Base-by-base conservation (phyloP, 2,329 filamentous ascomycete genomes). In the Plectosphaerella plurivora region DNA sequence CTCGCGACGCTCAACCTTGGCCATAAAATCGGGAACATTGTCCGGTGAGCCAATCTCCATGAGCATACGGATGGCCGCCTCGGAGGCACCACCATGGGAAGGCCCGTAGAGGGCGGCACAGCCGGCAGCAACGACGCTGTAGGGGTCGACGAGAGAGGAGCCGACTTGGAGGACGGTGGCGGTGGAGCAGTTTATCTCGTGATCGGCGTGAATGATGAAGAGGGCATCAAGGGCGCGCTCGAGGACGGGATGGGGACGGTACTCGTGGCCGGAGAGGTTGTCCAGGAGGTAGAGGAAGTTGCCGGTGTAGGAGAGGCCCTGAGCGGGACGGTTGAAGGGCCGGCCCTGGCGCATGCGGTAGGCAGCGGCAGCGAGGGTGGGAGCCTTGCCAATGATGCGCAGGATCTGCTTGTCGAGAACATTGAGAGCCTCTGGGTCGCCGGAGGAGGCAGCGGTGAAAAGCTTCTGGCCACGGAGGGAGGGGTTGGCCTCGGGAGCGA, bases 41-140 rank as follows among this genome's bases (percentile, higher is more conserved):
- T 77, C 74, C 3, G 73, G 71, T 1, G 65, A 71, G 15, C 77
- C 77, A 51, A 82, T 77, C 57, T 75, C 70, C 58, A 75, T 75
- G 5, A 82, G 66, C 69, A 76, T 77, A 47, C 76, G 73, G 60
- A 82, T 81, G 0, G 79, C 80, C 20, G 75, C 73, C 57, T 83
- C 81, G 0, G 77, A 79, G 3, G 81, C 81, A n/a, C 80, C 81
- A 51, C 79, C 81, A 62, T 84, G 81, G 0, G 81, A 76, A 0
- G 79, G 79, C 0, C 81, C 81, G 57, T 81, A 80, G 3, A 77
- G 70, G 0, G 77, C 77, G 1, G 79, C 73, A n/a, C 76, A 74
- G 5, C 78, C 71, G 0, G 78, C 76, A 1, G 78, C 66, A 12
- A 82, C 75, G 16, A 78, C 70, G 56, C 74, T 79, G 54, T 70